Conservation (phyloP, 108 stramenopile genomes). For the Conticribra guillardii region DNA sequence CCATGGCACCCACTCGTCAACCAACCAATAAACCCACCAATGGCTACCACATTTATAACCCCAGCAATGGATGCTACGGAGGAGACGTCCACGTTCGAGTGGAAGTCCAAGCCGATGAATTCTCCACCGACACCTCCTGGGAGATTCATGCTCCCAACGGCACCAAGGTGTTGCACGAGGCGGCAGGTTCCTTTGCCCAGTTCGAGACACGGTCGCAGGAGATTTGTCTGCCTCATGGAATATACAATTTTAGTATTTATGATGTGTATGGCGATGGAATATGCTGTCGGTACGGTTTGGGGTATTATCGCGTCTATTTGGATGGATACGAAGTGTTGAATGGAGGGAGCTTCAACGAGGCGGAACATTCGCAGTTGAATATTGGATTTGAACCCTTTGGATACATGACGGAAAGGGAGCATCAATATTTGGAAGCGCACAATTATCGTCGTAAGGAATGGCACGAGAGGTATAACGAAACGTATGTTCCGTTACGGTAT, state of each 20-base stretch:
- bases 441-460: constrained; percentile 44
- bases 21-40: constrained; percentile 43
- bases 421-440: constrained; percentile 42
- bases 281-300: constrained; percentile 38
- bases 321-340: constrained; percentile 14
- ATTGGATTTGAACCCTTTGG: constrained; percentile 38
- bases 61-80: constrained; percentile 39
- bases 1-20: constrained; percentile 10
- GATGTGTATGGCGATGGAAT: constrained; percentile 47
- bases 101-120: constrained; percentile 44
- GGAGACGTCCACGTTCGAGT: constrained; percentile 36
- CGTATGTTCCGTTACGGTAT: constrained; percentile 37
- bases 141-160: constrained; percentile 17
- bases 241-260: constrained; percentile 38
- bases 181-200: constrained; percentile 10
- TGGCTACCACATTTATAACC: constrained; percentile 13
- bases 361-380: constrained; percentile 9
- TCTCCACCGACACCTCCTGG: constrained; percentile 36
- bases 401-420: constrained; percentile 35
- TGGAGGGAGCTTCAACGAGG: constrained; percentile 35
- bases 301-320: constrained; percentile 17
- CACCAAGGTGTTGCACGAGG: constrained; percentile 9
- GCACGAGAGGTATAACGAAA: constrained; percentile 37
- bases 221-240: constrained; percentile 38
- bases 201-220: constrained; percentile 19